Evolutionary conservation across 176 grass and related monocot genomes (phyloP).

Genomic region (Cenchrus americanus): DNA sequence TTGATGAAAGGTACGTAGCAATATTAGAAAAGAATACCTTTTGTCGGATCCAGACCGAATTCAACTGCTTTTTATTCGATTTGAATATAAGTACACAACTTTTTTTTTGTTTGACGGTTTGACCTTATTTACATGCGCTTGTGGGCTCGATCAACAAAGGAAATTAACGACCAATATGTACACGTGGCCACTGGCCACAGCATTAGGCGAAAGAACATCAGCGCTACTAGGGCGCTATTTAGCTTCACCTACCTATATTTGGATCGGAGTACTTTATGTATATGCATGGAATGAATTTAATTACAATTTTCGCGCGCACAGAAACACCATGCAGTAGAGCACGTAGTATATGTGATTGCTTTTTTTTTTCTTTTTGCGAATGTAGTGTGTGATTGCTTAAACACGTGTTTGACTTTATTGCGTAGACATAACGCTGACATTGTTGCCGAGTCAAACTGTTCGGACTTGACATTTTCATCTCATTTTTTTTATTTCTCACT

Average conservation of each 20-base stretch:
- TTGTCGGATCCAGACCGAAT: background rate
- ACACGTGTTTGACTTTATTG: background rate
- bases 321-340: no score
- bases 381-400: background rate
- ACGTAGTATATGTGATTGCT: no score
- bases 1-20: no score
- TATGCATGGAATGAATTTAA: background rate
- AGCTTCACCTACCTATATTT: no score
- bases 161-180: background rate
- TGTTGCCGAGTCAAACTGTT: background rate
- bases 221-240: no score
- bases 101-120: background rate
- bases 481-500: background rate
- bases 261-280: background rate
- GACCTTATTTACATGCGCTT: background rate
- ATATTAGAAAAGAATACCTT: no score
- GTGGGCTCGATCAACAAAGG: background rate
- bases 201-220: background rate
- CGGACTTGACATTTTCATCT: background rate
- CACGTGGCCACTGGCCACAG: background rate
- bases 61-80: background rate
- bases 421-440: background rate
- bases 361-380: no score
- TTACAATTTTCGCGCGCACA: no score
- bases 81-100: no score